phyloP scores from a whole-genome alignment of 2,329 filamentous ascomycete species.

The Aspergillus awamori region DNA sequence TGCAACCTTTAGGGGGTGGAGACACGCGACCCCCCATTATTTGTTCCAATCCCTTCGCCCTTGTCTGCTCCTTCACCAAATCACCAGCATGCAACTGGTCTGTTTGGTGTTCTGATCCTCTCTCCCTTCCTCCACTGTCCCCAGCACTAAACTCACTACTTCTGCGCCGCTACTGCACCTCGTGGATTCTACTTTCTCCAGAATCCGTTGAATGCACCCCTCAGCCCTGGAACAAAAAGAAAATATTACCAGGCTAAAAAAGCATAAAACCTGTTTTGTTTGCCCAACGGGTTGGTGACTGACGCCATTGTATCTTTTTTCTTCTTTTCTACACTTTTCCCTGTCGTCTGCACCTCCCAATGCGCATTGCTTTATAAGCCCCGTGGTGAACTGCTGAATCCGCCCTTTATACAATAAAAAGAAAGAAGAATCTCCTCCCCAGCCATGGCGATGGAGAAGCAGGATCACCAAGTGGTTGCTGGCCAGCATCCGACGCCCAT shows the following conservation, averaged over 20 bases:
- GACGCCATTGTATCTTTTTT: background rate
- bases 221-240: background rate
- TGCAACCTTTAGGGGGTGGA: constrained; percentile 25
- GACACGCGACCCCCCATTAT: constrained; percentile 12
- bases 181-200: background rate
- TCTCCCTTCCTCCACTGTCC: background rate
- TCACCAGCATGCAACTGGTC: background rate
- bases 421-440: background rate
- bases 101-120: background rate
- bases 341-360: background rate
- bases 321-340: background rate
- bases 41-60: constrained; percentile 10
- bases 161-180: background rate
- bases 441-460: constrained; percentile 28
- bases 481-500: constrained; percentile 25
- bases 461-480: constrained; percentile 16
- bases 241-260: background rate
- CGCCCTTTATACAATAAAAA: background rate
- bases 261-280: constrained; percentile 3
- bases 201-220: background rate
- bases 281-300: background rate
- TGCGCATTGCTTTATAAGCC: background rate
- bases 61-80: constrained; percentile 6
- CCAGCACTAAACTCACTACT: background rate
- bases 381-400: background rate